Base-by-base conservation (phyloP, 495 filamentous ascomycete genomes). In the Aspergillus cristatus region DNA sequence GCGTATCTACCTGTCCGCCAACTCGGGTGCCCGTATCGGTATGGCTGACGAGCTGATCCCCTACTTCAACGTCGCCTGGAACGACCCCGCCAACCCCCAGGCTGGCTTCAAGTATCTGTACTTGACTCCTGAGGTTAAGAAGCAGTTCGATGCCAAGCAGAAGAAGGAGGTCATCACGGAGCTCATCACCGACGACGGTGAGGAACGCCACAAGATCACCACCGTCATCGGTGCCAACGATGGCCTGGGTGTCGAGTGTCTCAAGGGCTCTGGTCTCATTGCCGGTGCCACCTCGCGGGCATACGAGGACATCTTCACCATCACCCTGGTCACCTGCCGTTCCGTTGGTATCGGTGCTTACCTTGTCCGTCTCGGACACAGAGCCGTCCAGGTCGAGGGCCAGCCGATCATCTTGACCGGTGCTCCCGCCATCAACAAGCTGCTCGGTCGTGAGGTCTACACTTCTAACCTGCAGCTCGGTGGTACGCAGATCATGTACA, bases 401-500 rank as follows among this genome's bases (percentile, higher is more conserved):
- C 91, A 98, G 68, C 91, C 91, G 10, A 98, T 98, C 66, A 98
- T 98, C 52, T 79, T 98, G 41, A 98, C 91, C 56, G 91, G 91
- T 72, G 91, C 91, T 20, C 85, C 85, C 45, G 91, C 91, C 38
- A 83, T 98, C 64, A 98, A 98, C 78, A 98, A 96, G 71, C 71
- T 98, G 48, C 82, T 98, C 35, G 91, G 91, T 28, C 84, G 91
- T 45, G 93, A 98, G 67, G 90, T 98, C 13, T 98, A 98, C 72
- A 94, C 91, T 32, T 97, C 91, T 24, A 98, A 98, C 74, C 63
- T 98, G 44, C 91, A 98, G 71, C 84, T 98, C 44, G 91, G 91
- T 78, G 91, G 91, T 50, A 97, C 91, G 28, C 91, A 98, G 67
- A 98, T 98, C 74, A 98, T 98, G 91, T 97, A 98, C 77, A 90